Evolutionary conservation across 176 grass and related monocot genomes (phyloP).

Genomic region (Coix lacrymajobi): DNA sequence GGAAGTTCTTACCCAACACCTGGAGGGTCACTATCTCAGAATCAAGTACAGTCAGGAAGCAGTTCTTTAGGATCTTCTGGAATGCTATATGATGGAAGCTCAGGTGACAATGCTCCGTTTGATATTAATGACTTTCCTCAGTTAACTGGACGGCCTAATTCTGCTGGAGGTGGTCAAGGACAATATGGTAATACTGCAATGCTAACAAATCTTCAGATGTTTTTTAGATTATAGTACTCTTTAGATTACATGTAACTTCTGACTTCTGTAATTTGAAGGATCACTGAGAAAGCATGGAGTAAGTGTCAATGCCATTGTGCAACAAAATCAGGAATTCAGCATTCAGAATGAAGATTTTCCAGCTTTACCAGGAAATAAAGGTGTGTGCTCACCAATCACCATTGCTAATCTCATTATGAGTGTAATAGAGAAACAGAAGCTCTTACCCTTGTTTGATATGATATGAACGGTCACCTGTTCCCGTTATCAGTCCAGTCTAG

Average conservation of each 20-base stretch:
- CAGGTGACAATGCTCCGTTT: conserved; percentile 72
- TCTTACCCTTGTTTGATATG: background rate
- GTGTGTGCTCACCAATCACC: conserved; percentile 18
- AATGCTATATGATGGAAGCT: conserved; percentile 76
- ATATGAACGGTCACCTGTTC: conserved; percentile 1
- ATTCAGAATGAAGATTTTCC: conserved; percentile 98
- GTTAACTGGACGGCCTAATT: conserved; percentile 78
- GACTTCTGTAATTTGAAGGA: conserved; percentile 46
- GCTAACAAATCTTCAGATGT: conserved; percentile 13
- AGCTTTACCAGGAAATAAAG: conserved; percentile 95
- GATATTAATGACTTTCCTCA: conserved; percentile 99
- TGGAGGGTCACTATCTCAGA: conserved; percentile 60
- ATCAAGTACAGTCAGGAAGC: conserved; percentile 73
- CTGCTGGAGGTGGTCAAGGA: conserved; percentile 70
- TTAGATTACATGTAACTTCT: conserved; percentile 10
- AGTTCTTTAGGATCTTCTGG: conserved; percentile 66
- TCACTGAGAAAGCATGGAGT: conserved; percentile 73
- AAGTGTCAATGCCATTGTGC: conserved; percentile 69
- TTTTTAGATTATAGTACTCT: no score
- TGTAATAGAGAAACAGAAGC: background rate
- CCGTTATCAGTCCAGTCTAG: background rate
- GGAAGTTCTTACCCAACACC: conserved; percentile 69
- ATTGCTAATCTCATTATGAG: conserved; percentile 5
- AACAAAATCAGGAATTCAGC: conserved; percentile 93
- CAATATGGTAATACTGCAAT: conserved; percentile 72